These are phyloP conservation scores for Prunus mume DNA, from an alignment of 306 rosid species.

Conservation along the genomic window DNA sequence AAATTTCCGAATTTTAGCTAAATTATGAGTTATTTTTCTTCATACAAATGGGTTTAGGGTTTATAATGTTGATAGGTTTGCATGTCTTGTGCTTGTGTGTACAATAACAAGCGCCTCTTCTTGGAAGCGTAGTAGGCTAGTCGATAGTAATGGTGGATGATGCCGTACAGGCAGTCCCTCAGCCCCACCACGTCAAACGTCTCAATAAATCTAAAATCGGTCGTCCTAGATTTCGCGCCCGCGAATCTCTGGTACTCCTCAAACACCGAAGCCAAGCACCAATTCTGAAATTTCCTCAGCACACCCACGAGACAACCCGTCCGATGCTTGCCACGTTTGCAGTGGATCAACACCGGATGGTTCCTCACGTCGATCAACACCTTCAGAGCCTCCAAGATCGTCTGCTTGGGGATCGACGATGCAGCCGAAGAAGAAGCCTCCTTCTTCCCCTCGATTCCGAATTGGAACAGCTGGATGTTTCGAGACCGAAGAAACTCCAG, in stretches of 20 bases:
- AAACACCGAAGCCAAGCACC: constrained; percentile 72
- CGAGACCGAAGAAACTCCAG: constrained; percentile 60
- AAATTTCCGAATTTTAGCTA: no score
- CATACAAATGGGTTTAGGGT: no score
- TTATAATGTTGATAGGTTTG: neutral
- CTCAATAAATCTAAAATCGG: constrained; percentile 69
- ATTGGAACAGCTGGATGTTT: constrained; percentile 66
- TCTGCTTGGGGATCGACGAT: constrained; percentile 37
- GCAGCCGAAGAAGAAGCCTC: constrained; percentile 48
- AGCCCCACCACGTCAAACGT: constrained; percentile 44
- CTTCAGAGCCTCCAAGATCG: constrained; percentile 66
- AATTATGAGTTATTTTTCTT: no score
- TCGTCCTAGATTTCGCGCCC: constrained; percentile 57
- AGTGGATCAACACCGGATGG: constrained; percentile 56
- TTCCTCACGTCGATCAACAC: constrained; percentile 47
- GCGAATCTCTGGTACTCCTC: constrained; percentile 70
- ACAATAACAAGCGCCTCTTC: constrained; percentile 36
- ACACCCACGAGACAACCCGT: constrained; percentile 84
- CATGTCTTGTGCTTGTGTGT: neutral
- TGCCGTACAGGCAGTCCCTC: constrained; percentile 78
- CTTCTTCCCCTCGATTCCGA: constrained; percentile 87
- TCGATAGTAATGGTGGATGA: constrained; percentile 13
- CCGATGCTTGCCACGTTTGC: constrained; percentile 76
- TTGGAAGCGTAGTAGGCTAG: constrained; percentile 29
- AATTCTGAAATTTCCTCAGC: constrained; percentile 78